Conservation (phyloP, 2,329 filamentous ascomycete species). For the Akanthomyces muscarius region DNA sequence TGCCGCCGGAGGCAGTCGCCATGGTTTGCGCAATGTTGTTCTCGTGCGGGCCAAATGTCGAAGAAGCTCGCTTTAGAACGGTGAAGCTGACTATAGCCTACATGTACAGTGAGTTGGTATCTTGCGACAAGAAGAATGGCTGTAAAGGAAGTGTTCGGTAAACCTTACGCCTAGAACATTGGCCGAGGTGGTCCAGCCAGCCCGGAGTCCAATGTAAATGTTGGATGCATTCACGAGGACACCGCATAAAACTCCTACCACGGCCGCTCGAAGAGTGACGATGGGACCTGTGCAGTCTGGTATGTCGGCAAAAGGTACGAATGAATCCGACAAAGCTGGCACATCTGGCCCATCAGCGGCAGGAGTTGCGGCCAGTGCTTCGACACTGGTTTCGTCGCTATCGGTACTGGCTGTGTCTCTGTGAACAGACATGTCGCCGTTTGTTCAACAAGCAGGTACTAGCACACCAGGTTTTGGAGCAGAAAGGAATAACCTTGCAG, state of each 20-base stretch:
- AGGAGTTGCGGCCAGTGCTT: neutral
- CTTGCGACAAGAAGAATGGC: neutral
- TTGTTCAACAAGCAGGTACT: too few species aligned
- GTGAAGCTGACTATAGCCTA: conserved; percentile 13
- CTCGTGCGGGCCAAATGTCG: conserved; percentile 16
- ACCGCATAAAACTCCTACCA: conserved; percentile 6
- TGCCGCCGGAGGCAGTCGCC: conserved; percentile 16
- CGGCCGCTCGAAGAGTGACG: neutral
- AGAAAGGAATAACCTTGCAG: neutral
- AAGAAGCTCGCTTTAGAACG: neutral
- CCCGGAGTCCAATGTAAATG: conserved; percentile 12
- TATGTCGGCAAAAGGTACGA: conserved; percentile 2
- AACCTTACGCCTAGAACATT: conserved; percentile 2
- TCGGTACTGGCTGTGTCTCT: neutral
- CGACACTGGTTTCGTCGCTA: conserved; percentile 5
- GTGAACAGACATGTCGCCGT: neutral
- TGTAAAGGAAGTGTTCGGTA: neutral
- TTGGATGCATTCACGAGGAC: conserved; percentile 15
- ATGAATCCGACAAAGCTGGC: neutral
- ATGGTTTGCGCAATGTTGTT: conserved; percentile 18
- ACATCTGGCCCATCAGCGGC: neutral
- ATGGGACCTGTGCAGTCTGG: neutral
- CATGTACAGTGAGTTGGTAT: neutral
- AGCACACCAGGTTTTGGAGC: neutral
- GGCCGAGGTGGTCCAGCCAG: conserved; percentile 13